Base-by-base conservation (phyloP, 139 green algal species). In the Chlamydomonas schloesseri region DNA sequence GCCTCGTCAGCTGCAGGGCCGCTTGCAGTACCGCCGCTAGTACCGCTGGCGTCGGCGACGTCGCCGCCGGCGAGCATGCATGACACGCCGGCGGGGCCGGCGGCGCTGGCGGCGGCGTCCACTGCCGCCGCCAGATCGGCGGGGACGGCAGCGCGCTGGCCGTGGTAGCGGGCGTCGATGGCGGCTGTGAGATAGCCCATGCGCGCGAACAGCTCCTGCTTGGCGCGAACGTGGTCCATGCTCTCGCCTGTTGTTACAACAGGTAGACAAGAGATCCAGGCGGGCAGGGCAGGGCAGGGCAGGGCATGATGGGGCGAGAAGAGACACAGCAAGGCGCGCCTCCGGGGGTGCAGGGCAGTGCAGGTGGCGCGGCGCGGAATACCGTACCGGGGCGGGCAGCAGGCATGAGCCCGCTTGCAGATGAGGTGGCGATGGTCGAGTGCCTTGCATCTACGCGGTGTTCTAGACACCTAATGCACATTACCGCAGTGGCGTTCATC, bases 131-230 rank as follows among this genome's bases (percentile, higher is more conserved):
- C 72, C 62, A 90, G 34, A 10, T 64, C 60, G 31, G 50, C 37
- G 13, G 77, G 50, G 28, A 82, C 53, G 20, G 62, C 64, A 11
- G 37, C 69, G 5, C 93, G 83, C 33, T 69, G 78, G 33, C 93
- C 93, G 77, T 96, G 93, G 70, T 94, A 95, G 29, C 93, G 69
- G 75, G 73, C 90, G 88, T 97, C 94, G 2, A 95, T 90, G 36
- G 90, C 80, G 0, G 79, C 92, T 10, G 89, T 90, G n/a, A 95
- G 55, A 80, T 93, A 96, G 34, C 94, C 94, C 3, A 57, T 57
- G 18, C 67, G 11, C 2, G 93, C 93, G 46, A 89, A 93, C 57
- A 78, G 28, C 68, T 91, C 86, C 74, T 92, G 81, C 62, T 75
- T 74, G 17, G 24, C 29, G 28, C 85, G 68, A 36, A 93, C 77